These are phyloP conservation scores for Dothistroma pini DNA, from an alignment of 2,329 filamentous ascomycete species.

Conservation along the genomic window DNA sequence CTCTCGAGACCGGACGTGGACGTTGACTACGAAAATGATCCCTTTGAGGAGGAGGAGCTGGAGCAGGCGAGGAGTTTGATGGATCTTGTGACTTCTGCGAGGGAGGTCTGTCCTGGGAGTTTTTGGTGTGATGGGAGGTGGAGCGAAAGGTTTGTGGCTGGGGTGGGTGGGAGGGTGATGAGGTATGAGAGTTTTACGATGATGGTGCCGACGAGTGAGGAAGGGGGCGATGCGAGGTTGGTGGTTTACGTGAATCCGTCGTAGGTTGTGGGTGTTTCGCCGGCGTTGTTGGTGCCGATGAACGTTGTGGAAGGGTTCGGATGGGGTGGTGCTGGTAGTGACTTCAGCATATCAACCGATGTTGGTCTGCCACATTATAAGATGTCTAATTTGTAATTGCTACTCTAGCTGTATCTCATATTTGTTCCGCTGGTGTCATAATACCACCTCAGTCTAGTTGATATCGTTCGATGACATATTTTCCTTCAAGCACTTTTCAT, in stretches of 20 bases:
- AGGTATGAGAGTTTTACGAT: slow-evolving; percentile 10
- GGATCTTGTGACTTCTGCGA: slow-evolving; percentile 3
- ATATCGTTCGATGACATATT: too few species aligned
- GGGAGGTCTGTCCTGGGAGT: slow-evolving; percentile 3
- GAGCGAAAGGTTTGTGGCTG: slow-evolving; percentile 10
- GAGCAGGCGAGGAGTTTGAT: slow-evolving; percentile 3
- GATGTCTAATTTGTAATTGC: too few species aligned
- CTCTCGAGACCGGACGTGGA: neutral
- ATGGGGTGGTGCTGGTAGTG: too few species aligned
- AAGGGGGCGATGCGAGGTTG: slow-evolving; percentile 9
- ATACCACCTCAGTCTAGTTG: too few species aligned
- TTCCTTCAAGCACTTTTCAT: too few species aligned
- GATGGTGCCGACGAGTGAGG: slow-evolving; percentile 7
- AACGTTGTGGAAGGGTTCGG: too few species aligned
- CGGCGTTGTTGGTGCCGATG: too few species aligned
- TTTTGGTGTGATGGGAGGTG: slow-evolving; percentile 8
- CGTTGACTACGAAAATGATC: slow-evolving; percentile 2
- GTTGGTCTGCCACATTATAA: too few species aligned
- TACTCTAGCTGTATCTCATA: too few species aligned
- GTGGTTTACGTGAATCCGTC: slow-evolving; percentile 9
- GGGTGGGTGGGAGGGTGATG: slow-evolving; percentile 6
- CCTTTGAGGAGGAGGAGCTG: slow-evolving; percentile 1
- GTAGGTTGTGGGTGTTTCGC: neutral
- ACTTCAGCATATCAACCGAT: too few species aligned
- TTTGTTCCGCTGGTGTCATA: too few species aligned